phyloP scores from a whole-genome alignment of 228 moss, liverwort and hornwort species.

The Sphagnum fallax region DNA sequence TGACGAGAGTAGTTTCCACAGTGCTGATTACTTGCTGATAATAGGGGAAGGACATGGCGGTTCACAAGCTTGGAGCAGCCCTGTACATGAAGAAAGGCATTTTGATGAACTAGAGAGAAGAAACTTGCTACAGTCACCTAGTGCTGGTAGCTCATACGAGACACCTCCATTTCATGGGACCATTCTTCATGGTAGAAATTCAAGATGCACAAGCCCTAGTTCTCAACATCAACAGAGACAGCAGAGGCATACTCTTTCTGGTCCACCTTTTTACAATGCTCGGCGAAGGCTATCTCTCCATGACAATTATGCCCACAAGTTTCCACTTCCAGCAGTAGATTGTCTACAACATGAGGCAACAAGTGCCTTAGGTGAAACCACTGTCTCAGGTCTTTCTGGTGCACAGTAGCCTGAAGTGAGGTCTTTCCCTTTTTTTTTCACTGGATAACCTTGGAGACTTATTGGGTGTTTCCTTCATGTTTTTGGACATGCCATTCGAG shows the following conservation, averaged over 20 bases:
- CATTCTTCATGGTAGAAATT: not conserved
- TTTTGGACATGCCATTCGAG: not conserved
- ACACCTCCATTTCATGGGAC: too few species aligned
- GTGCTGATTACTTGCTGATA: too few species aligned
- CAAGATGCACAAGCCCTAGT: not conserved
- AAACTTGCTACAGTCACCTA: too few species aligned
- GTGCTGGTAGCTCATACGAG: too few species aligned
- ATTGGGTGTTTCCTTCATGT: too few species aligned
- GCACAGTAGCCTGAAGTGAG: too few species aligned
- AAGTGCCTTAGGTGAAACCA: not conserved
- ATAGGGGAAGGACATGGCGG: too few species aligned
- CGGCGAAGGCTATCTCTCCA: not conserved
- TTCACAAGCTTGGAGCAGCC: too few species aligned
- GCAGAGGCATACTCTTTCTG: slow-evolving; percentile 9
- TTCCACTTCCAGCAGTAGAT: not conserved
- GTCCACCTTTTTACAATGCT: slow-evolving; percentile 31
- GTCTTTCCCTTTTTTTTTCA: too few species aligned
- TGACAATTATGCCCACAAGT: not conserved
- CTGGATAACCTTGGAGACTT: too few species aligned
- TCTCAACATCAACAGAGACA: not conserved
- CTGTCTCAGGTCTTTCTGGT: not conserved
- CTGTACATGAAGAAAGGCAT: too few species aligned
- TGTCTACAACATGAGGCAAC: slow-evolving; percentile 1
- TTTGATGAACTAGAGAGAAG: too few species aligned
- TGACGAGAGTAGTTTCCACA: slow-evolving; percentile 20